A percentile compares a stretch with the other conserved stretches of the same genome.
phyloP scores from a whole-genome alignment of 345 rosid species.

The Lenwebbia sp. region DNA sequence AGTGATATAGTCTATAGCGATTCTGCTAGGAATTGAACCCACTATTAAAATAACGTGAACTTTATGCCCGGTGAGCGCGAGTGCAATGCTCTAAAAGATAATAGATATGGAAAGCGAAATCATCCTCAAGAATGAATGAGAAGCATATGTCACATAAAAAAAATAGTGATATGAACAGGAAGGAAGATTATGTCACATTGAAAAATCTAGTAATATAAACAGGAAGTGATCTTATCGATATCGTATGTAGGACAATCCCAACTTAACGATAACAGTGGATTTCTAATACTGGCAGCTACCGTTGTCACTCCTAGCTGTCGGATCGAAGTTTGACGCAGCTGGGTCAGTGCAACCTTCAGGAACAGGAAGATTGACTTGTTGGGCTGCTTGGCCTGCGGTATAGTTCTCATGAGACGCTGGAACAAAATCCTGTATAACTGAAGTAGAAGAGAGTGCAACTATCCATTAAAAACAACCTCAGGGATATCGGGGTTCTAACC shows the following conservation, averaged over 20 bases:
- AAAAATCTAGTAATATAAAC: background rate
- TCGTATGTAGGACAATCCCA: background rate
- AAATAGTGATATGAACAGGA: background rate
- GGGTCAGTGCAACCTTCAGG: slow-evolving; percentile 15
- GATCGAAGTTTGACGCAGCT: slow-evolving; percentile 1
- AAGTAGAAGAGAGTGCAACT: background rate
- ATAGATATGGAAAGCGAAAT: background rate
- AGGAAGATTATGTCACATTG: background rate
- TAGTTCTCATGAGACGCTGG: background rate
- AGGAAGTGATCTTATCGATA: background rate
- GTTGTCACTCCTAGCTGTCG: slow-evolving; percentile 10
- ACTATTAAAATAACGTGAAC: background rate
- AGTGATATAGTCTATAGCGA: background rate
- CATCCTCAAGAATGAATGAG: background rate
- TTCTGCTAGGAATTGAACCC: background rate
- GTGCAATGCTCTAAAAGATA: background rate
- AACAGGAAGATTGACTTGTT: slow-evolving; percentile 2
- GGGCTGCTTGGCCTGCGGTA: slow-evolving; percentile 10
- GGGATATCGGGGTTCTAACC: background rate
- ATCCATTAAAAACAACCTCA: background rate
- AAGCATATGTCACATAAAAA: background rate
- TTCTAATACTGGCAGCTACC: slow-evolving; percentile 7
- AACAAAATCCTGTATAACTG: background rate
- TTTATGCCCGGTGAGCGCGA: background rate
- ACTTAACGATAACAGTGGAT: background rate